Evolutionary conservation across 495 filamentous ascomycete species (phyloP).

Genomic region (Talaromyces thailandensis): DNA sequence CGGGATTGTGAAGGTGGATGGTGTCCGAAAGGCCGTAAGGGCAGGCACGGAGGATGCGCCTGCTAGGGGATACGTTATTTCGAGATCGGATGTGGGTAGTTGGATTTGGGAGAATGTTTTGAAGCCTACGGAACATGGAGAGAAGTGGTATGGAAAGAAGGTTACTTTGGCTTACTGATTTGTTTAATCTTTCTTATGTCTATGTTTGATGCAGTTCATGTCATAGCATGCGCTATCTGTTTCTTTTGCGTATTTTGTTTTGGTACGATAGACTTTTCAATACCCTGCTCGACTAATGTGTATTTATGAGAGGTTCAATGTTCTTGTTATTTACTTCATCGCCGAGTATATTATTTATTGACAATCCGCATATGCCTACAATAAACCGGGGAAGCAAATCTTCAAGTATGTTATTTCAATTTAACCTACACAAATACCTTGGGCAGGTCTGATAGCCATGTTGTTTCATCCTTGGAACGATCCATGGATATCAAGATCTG

Average conservation of each 20-base stretch:
- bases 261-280: neutral
- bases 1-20: conserved; percentile 9
- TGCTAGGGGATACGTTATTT: conserved; percentile 31
- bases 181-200: conserved; percentile 5
- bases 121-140: conserved; percentile 14
- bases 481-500: too few relatives aligned
- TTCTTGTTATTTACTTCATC: neutral
- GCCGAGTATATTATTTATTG: neutral
- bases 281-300: neutral
- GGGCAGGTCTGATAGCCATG: too few relatives aligned
- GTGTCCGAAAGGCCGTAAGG: conserved; percentile 13
- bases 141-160: conserved; percentile 27
- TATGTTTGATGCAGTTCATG: conserved; percentile 6
- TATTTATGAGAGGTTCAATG: neutral
- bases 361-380: neutral
- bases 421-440: too few relatives aligned
- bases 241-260: neutral
- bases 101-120: conserved; percentile 35
- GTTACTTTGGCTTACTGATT: conserved; percentile 26
- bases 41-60: conserved; percentile 25
- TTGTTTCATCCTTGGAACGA: too few relatives aligned
- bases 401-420: too few relatives aligned
- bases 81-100: conserved; percentile 26
- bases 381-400: too few relatives aligned
- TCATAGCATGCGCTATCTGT: neutral